These are phyloP conservation scores for Amanita pseudoporphyria DNA, from an alignment of 768 basidiomycete species.

Conservation along the genomic window DNA sequence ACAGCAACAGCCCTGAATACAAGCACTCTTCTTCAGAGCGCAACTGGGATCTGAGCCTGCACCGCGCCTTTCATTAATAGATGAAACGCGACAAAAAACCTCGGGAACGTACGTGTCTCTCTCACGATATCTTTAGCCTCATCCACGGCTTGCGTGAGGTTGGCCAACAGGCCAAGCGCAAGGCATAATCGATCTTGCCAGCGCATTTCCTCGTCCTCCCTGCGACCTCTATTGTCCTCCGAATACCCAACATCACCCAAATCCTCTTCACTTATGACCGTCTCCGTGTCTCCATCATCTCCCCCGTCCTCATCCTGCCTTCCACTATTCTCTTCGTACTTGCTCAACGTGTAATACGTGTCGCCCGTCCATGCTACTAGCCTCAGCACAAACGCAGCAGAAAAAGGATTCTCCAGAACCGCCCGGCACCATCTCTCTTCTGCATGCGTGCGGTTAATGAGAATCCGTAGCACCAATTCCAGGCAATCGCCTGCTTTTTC, in stretches of 20 bases:
- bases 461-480: conserved; percentile 51
- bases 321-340: conserved; percentile 4
- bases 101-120: conserved; percentile 36
- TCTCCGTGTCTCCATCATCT: conserved; percentile 6
- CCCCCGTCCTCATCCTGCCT: background rate
- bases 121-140: conserved; percentile 37
- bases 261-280: conserved; percentile 13
- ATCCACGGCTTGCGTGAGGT: conserved; percentile 55
- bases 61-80: background rate
- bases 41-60: conserved; percentile 47
- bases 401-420: conserved; percentile 35
- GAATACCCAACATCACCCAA: conserved; percentile 10
- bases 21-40: conserved; percentile 33
- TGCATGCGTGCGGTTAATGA: conserved; percentile 64
- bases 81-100: background rate
- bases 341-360: conserved; percentile 11
- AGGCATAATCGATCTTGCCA: conserved; percentile 68
- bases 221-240: background rate
- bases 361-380: conserved; percentile 30
- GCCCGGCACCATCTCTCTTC: conserved; percentile 45
- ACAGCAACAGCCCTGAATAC: conserved; percentile 48
- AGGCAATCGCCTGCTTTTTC: conserved; percentile 36
- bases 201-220: conserved; percentile 20
- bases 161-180: conserved; percentile 65
- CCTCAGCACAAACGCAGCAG: conserved; percentile 40